Evolutionary conservation across 2,329 filamentous ascomycete genomes (phyloP), one percentile per base, ranked within the genome.

Genomic region (Emmonsia crescens): DNA sequence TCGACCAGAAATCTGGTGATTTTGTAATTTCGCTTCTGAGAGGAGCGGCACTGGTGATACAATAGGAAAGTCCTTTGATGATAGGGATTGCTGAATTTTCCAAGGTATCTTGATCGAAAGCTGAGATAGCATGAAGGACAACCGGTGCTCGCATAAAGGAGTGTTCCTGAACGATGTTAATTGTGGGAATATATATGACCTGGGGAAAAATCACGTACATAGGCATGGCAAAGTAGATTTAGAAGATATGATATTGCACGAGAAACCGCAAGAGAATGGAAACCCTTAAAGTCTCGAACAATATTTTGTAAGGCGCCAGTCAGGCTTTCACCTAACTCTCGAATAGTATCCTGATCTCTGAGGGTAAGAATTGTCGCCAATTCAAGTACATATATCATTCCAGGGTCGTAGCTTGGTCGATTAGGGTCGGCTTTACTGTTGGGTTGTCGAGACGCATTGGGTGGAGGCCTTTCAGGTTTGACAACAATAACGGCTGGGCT

Each of bases 1-100:
- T 89, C 5, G 88, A 88, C 94, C 94, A 99, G 74, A 99, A 97
- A 71, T 99, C 94, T 0, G 94, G 94, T 21, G 93, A 97, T 16
- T 90, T 93, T 76, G 96, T 95, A 67, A 97, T 89, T 76, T 97
- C 93, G 67, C 89, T 96, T 62, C 90, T 86, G 33, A 99, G 78
- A 14, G 89, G 85, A 31, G 86, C 86, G 0, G 90, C 85, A 63
- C 88, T 85, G 59, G 88, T 85, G 66, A 96, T 89, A 69, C 92
- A 96, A 52, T 86, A 80, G 52, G 86, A 84, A 31, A 99, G 78
- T 0, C 93, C 93, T 68, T 89, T 87, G 21, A 96, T 79, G 0
- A 95, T 84, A 4, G 90, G 83, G 38, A 85, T 80, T 0, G 91
- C 88, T 19, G 89, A 88, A 72, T 88, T 89, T 60, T 88, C 85